These are phyloP conservation scores for Globisporangium mamillatum DNA, from an alignment of 352 stramenopile genomes.

Conservation along the genomic window DNA sequence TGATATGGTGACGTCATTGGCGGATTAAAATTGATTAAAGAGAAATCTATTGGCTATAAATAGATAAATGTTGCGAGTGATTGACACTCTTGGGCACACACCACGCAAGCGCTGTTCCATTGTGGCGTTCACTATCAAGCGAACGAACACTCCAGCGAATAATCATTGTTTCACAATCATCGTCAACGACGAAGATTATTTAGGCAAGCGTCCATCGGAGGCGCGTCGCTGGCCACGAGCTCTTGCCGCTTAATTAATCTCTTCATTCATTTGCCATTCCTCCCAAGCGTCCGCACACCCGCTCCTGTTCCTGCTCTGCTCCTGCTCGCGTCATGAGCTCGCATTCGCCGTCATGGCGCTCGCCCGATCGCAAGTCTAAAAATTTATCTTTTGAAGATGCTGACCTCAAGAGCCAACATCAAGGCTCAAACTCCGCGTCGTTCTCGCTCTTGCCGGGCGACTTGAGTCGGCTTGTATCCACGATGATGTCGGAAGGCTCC, in stretches of 20 bases:
- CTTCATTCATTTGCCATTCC: not conserved
- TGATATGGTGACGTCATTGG: not conserved
- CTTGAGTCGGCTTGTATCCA: not conserved
- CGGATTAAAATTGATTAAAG: not conserved
- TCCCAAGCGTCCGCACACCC: not conserved
- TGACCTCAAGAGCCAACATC: not conserved
- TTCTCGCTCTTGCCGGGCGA: conserved; percentile 10
- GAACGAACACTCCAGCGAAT: too few species aligned
- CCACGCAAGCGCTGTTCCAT: not conserved
- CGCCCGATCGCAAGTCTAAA: not conserved
- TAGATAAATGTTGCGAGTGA: not conserved
- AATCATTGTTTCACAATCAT: too few species aligned
- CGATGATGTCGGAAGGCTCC: not conserved
- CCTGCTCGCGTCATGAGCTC: not conserved
- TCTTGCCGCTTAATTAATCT: not conserved
- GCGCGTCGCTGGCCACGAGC: not conserved
- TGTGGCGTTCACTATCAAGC: not conserved
- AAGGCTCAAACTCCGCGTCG: not conserved
- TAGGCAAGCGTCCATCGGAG: too few species aligned
- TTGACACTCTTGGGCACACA: not conserved
- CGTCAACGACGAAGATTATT: too few species aligned
- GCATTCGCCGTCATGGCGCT: not conserved
- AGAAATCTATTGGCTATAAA: conserved; percentile 1
- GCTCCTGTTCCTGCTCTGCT: too few species aligned
- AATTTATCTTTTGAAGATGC: too few species aligned